Evolutionary conservation across 495 filamentous ascomycete genomes (phyloP).

Genomic region (Rostrohypoxylon terebratum): DNA sequence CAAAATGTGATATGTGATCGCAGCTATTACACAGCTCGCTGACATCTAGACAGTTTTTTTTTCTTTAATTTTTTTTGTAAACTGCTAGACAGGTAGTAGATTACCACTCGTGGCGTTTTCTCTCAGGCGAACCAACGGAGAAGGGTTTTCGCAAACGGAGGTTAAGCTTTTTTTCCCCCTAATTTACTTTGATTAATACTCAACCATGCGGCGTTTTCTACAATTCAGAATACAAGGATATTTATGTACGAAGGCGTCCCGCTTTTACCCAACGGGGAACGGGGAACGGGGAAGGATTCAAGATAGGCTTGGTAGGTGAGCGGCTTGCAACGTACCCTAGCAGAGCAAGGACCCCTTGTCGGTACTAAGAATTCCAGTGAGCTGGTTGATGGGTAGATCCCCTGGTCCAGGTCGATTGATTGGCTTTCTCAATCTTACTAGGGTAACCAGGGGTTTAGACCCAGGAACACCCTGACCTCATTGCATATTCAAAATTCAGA

Average conservation of each 20-base stretch:
- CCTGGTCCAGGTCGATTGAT: constrained; percentile 38
- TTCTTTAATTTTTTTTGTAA: neutral
- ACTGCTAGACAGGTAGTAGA: neutral
- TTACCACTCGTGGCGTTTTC: neutral
- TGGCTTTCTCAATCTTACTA: constrained; percentile 30
- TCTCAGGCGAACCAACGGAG: neutral
- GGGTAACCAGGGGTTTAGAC: constrained; percentile 19
- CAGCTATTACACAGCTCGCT: constrained; percentile 15
- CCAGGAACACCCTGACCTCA: constrained; percentile 12
- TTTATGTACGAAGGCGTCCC: constrained; percentile 17
- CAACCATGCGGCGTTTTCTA: neutral
- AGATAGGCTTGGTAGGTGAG: constrained; percentile 23
- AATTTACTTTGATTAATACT: neutral
- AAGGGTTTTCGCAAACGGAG: neutral
- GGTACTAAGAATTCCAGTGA: constrained; percentile 47
- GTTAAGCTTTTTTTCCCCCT: neutral
- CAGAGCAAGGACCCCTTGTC: constrained; percentile 26
- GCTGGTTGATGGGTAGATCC: constrained; percentile 50
- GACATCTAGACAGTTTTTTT: constrained; percentile 1
- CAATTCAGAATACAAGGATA: neutral
- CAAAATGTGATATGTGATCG: constrained; percentile 34
- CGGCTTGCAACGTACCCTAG: constrained; percentile 35
- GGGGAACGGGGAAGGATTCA: constrained; percentile 14
- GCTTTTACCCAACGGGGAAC: constrained; percentile 29
- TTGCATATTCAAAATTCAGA: constrained; percentile 19